Evolutionary conservation across 1,139 yeast species (phyloP), one percentile per base, ranked within the genome.

Genomic region (Candida glucosophila): DNA sequence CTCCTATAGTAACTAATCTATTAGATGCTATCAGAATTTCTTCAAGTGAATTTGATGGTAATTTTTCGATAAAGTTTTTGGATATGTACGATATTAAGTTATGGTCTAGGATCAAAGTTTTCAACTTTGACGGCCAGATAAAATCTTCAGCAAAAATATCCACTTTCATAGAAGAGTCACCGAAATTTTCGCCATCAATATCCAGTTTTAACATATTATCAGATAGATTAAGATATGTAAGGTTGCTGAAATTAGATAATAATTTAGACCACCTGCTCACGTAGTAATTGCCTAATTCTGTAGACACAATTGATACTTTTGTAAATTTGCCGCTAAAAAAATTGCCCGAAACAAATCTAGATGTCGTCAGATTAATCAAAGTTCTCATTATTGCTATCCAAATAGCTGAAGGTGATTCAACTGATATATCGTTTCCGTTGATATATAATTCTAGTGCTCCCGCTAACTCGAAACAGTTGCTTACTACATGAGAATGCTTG

Each of bases 261-360:
- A 60, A 36, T 24, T 43, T 44, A 15, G 55, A 43, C 68, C 68
- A 62, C 22, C 47, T 51, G 4, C 42, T 31, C 3, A 49, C 48
- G 32, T 43, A 59, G 26, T 52, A 45, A 16, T 46, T 44, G 2
- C 69, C 68, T 3, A 62, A 51, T 28, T 60, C 62, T n/a, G 64
- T 53, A 9, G 54, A 44, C 14, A 37, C 35, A 14, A 62, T 47
- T 13, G 57, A 41, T 3, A 62, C 19, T 11, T 32, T 24, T 4
- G 32, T 33, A 20, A 60, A 30, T 28, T 56, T 53, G 7, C 30
- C 33, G 11, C 40, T 40, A 19, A 49, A 33, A 1, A 39, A 35
- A 14, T 39, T 34, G 17, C 38, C 37, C 7, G 32, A 14, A 5
- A 22, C 20, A 7, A 20, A 24, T 14, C 15, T 7, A 3, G 22